Evolutionary conservation across 257 asterid genomes (phyloP).

Genomic region (Nicotiana paniculata): DNA sequence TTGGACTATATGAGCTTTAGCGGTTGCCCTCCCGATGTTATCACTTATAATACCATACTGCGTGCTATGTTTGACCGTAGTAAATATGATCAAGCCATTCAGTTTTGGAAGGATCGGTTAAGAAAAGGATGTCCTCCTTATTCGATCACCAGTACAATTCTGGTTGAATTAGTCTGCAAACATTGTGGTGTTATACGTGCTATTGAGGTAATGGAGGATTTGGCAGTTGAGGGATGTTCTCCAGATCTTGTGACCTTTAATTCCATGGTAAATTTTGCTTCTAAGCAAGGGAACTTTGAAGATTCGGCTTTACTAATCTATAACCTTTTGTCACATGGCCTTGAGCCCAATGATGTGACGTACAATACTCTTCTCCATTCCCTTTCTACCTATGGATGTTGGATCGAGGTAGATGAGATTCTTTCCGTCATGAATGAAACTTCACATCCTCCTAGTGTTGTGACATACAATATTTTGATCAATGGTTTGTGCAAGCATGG

Average conservation of each 20-base stretch:
- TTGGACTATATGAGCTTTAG: constrained; percentile 72
- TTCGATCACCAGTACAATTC: constrained; percentile 59
- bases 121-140: constrained; percentile 85
- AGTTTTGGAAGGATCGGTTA: constrained; percentile 72
- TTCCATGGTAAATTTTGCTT: constrained; percentile 56
- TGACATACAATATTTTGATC: constrained; percentile 70
- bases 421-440: constrained; percentile 53
- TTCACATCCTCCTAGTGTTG: constrained; percentile 47
- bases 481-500: constrained; percentile 80
- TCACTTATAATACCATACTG: constrained; percentile 62
- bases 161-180: constrained; percentile 53
- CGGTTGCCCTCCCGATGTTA: constrained; percentile 82
- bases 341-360: constrained; percentile 62
- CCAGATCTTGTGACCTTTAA: constrained; percentile 83
- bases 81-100: constrained; percentile 54
- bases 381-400: constrained; percentile 46
- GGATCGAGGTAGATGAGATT: constrained; percentile 61
- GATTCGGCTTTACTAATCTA: constrained; percentile 41
- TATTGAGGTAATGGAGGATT: constrained; percentile 70
- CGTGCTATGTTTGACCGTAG: constrained; percentile 62
- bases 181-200: constrained; percentile 55
- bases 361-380: constrained; percentile 82
- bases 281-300: constrained; percentile 51
- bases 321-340: constrained; percentile 54
- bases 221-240: constrained; percentile 72